Conservation (phyloP, 2,329 filamentous ascomycete genomes). For the Alternaria infectoria region DNA sequence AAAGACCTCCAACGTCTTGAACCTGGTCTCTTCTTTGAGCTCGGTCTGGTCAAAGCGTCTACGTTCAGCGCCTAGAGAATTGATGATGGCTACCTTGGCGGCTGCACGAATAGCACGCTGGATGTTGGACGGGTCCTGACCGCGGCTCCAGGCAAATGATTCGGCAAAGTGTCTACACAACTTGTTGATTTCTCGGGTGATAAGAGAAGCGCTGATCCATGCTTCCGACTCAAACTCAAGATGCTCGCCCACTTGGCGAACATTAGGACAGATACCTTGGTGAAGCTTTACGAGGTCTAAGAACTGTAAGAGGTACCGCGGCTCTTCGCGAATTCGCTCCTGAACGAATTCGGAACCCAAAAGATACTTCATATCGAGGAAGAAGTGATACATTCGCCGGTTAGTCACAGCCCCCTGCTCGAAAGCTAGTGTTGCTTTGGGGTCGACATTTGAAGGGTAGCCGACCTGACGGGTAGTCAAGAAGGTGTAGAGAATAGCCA, state of each 20-base stretch:
- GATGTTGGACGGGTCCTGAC: constrained; percentile 71
- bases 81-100: constrained; percentile 83
- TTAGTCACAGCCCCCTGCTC: constrained; percentile 96
- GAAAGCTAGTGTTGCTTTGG: constrained; percentile 85
- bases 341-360: constrained; percentile 89
- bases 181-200: constrained; percentile 93
- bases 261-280: constrained; percentile 95
- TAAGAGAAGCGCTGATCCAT: constrained; percentile 94
- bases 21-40: constrained; percentile 83
- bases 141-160: constrained; percentile 74
- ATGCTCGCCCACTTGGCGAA: constrained; percentile 90
- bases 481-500: constrained; percentile 98
- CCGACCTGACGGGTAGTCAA: constrained; percentile 94
- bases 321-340: constrained; percentile 79
- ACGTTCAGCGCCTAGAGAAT: constrained; percentile 88
- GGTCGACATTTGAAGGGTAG: constrained; percentile 86
- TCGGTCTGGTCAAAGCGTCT: constrained; percentile 84
- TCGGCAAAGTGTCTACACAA: constrained; percentile 88
- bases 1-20: constrained; percentile 78
- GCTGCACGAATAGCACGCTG: constrained; percentile 73
- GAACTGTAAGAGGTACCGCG: constrained; percentile 90
- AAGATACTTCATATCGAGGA: constrained; percentile 89
- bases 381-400: constrained; percentile 96
- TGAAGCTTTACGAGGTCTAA: constrained; percentile 94
- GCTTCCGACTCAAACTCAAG: constrained; percentile 98